These are phyloP conservation scores for Dianthus caryophyllus DNA, from an alignment of 148 eudicot species.

Conservation along the genomic window DNA sequence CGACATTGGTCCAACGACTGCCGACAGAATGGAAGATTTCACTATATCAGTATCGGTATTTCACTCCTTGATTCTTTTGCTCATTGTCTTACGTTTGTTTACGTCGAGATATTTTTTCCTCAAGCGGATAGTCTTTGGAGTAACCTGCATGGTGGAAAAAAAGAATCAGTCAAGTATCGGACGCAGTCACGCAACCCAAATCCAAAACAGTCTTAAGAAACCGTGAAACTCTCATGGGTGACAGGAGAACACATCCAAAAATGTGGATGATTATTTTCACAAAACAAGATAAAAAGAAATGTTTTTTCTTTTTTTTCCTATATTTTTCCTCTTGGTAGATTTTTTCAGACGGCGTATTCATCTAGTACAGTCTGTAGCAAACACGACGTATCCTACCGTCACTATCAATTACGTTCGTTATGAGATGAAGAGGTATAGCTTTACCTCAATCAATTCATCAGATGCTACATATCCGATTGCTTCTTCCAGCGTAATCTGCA, in stretches of 20 bases:
- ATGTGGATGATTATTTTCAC: neutral
- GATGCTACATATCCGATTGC: constrained; percentile 96
- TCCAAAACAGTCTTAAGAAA: neutral
- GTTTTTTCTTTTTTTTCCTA: neutral
- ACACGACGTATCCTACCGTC: neutral
- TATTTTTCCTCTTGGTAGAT: neutral
- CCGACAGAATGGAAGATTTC: too few relatives aligned
- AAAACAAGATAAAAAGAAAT: neutral
- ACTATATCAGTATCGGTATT: neutral
- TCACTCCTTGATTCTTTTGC: constrained; percentile 68
- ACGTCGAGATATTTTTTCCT: constrained; percentile 89
- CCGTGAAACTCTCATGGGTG: neutral
- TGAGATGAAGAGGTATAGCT: constrained; percentile 11
- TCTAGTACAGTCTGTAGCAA: neutral
- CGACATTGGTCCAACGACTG: neutral
- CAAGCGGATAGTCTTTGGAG: constrained; percentile 74
- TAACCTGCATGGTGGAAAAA: constrained; percentile 57
- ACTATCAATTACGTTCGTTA: neutral
- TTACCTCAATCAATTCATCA: constrained; percentile 97
- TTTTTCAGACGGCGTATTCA: neutral
- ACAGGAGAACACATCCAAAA: too few relatives aligned
- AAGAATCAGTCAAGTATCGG: neutral
- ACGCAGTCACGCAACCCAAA: neutral
- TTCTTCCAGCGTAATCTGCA: constrained; percentile 91
- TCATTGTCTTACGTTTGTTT: constrained; percentile 82